Conservation (phyloP, 768 basidiomycete species). For the Lentinus brumalis region DNA sequence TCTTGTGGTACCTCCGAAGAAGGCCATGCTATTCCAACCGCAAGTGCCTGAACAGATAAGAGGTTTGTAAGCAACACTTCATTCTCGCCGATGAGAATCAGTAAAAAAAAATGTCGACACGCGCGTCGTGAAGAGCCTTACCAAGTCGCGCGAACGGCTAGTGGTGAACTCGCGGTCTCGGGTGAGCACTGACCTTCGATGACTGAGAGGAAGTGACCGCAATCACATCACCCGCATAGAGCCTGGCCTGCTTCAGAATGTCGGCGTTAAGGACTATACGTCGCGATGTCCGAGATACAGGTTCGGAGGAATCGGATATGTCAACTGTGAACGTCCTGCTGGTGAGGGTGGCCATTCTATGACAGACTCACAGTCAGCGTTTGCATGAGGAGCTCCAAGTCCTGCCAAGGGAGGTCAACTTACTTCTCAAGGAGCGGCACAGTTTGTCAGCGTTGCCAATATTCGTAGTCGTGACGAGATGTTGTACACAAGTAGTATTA, state of each 20-base stretch:
- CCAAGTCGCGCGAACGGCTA: too few species aligned
- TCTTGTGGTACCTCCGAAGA: conserved; percentile 60
- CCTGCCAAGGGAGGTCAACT: too few species aligned
- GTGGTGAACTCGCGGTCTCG: neutral
- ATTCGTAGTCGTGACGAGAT: too few species aligned
- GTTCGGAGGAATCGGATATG: conserved; percentile 21
- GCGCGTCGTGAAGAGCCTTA: too few species aligned
- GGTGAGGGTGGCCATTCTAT: conserved; percentile 25
- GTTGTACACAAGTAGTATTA: too few species aligned
- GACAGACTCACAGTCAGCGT: neutral
- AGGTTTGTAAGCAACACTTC: neutral
- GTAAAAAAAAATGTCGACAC: too few species aligned
- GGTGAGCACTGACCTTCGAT: conserved; percentile 34
- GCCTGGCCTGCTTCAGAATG: conserved; percentile 56
- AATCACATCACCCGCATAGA: conserved; percentile 71
- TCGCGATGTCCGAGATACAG: conserved; percentile 52
- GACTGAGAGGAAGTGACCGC: conserved; percentile 48
- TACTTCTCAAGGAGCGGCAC: too few species aligned
- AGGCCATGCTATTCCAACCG: conserved; percentile 79
- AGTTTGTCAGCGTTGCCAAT: too few species aligned
- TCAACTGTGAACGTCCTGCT: conserved; percentile 32
- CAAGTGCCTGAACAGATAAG: conserved; percentile 48
- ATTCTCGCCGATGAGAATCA: neutral
- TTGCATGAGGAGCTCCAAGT: neutral
- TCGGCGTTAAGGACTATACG: conserved; percentile 69